A percentile compares a stretch with the other conserved stretches of the same genome.
These are phyloP conservation scores for Nicotiana rustica DNA, from an alignment of 305 asterid species.

Conservation along the genomic window DNA sequence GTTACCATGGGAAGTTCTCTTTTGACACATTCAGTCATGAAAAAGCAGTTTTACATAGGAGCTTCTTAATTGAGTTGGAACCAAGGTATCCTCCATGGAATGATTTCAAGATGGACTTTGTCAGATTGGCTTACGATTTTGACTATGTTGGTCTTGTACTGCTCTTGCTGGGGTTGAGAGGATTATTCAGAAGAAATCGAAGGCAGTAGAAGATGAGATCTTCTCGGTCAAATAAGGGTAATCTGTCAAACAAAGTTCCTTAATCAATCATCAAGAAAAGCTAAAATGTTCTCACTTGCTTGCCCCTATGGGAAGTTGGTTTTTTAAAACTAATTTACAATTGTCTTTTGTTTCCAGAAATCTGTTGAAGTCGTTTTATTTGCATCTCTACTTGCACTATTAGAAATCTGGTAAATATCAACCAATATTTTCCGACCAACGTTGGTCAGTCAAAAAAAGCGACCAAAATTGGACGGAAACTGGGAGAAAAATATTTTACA, in stretches of 20 bases:
- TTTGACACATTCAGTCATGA: constrained; percentile 93
- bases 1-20: constrained; percentile 94
- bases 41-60: constrained; percentile 75
- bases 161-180: constrained; percentile 64
- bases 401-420: too few relatives aligned
- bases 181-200: constrained; percentile 41
- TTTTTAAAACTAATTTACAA: not conserved
- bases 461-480: too few relatives aligned
- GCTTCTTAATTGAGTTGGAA: constrained; percentile 68
- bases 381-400: not conserved
- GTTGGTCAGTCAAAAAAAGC: too few relatives aligned
- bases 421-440: too few relatives aligned
- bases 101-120: constrained; percentile 73
- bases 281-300: not conserved
- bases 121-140: constrained; percentile 65
- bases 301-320: not conserved
- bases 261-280: not conserved
- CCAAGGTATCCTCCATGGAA: constrained; percentile 98
- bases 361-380: not conserved
- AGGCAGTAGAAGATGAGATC: not conserved
- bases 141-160: constrained; percentile 63
- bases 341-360: not conserved
- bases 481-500: too few relatives aligned
- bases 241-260: not conserved
- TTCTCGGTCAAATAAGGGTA: constrained; percentile 1